Evolutionary conservation across 306 rosid genomes (phyloP), one percentile per base, ranked within the genome.

Genomic region (Oemleria cerasiformis): DNA sequence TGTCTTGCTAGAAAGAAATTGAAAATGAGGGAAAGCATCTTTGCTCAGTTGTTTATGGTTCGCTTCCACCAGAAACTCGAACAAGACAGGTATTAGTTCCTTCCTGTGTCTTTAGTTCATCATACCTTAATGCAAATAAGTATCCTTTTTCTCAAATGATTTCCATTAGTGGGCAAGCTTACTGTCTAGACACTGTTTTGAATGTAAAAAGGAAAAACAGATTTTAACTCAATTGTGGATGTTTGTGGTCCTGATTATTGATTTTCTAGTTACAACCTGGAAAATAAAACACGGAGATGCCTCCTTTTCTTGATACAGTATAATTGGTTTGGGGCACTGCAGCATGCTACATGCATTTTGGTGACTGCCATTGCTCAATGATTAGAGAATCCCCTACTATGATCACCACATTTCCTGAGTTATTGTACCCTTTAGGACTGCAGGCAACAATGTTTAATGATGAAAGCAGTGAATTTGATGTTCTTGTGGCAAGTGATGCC

Each of bases 401-500:
- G 71, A 70, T 68, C 44, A 36, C 21, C 12, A 68, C 30, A 67
- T 63, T 48, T 63, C 67, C 81, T 80, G 69, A 80, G 54, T 68
- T 84, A 61, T 73, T 80, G 77, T 72, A 62, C 78, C 80, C 73
- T 71, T 78, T 91, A 80, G 90, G 84, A 82, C 86, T 80, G 86
- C 92, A 91, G 97, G 98, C 97, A 65, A 85, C 86, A 51, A 89
- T 79, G 90, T 91, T 94, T 82, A 91, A 94, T 65, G 97, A 91
- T 82, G 85, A 82, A 78, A 83, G 85, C 70, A 89, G 91, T 8
- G 95, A 94, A 85, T 87, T 87, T 80, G 96, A 94, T 87, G 97
- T 94, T 81, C 97, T 94, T 65, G 96, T 94, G 79, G 95, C 97
- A 72, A 94, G 96, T 72, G 97, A 94, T 86, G 97, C 97, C 70